Base-by-base conservation (phyloP, 805 yeast genomes). In the Cyberlindnera sargentensis region DNA sequence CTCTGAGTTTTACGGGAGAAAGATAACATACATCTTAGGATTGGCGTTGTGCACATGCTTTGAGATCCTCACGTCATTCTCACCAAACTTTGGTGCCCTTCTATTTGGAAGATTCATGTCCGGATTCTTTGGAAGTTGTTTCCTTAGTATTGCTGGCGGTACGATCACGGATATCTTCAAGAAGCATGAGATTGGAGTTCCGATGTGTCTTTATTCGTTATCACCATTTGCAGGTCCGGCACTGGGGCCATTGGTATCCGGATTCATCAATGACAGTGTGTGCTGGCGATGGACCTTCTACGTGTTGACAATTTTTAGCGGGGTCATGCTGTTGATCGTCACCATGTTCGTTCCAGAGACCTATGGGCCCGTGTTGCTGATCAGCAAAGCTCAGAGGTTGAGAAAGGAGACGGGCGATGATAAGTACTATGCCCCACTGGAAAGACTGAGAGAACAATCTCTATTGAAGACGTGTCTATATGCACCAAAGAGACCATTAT, bases 121-220 rank as follows among this genome's bases (percentile, higher is more conserved):
- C 9, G 93, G 93, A 1, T 70, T 84, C 37, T 81, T 81, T 51
- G 89, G 89, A 4, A 80, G 87, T 40, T 82, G 85, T 3, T 84
- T 88, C 34, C 66, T 85, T 50, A 77, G 82, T 47, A 82, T 84
- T 30, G 87, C 88, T 8, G 89, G 90, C 31, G 95, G 93, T 23
- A 72, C 84, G 1, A 66, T 85, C 37, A 79, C 87, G 8, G 95
- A 85, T 60, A 68, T 84, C 44, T 85, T 79, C 67, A 66, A 66
- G 20, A 78, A 78, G 45, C 62, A 69, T 42, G 73, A 78, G 35
- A 76, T 88, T 43, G 85, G 86, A 30, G 63, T 72, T 8, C 89
- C 93, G 2, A 73, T 85, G 76, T 76, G 86, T 3, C 62, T 81
- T 4, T 84, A 75, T 53, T 71, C 85, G 0, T 65, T 82, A 15